Evolutionary conservation across 768 basidiomycete genomes (phyloP).

Genomic region (Clitopilus passeckerianus): DNA sequence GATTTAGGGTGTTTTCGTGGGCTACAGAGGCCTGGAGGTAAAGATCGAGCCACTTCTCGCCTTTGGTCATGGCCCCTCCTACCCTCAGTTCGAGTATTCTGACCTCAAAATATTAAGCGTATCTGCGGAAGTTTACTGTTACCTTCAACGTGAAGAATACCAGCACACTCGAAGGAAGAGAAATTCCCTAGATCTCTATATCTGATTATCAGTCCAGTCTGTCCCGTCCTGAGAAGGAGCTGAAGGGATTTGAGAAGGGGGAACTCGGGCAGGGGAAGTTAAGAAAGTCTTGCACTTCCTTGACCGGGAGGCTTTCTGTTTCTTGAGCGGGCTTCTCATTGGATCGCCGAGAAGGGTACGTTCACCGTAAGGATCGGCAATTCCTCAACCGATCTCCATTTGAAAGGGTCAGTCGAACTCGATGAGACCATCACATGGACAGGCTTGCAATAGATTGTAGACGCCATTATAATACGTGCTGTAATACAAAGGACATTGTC

Average conservation of each 20-base stretch:
- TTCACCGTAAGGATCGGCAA: conserved; percentile 41
- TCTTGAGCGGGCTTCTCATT: conserved; percentile 33
- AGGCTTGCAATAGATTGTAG: conserved; percentile 24
- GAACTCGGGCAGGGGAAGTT: conserved; percentile 37
- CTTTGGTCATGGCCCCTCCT: conserved; percentile 59
- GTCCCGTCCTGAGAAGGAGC: conserved; percentile 39
- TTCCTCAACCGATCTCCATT: conserved; percentile 37
- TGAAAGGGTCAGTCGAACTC: conserved; percentile 30
- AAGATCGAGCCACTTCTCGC: conserved; percentile 42
- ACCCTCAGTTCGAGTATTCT: conserved; percentile 52
- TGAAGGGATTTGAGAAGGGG: conserved; percentile 46
- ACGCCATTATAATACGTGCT: no score
- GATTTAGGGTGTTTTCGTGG: conserved; percentile 41
- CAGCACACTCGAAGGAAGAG: conserved; percentile 37
- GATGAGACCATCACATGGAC: conserved; percentile 32
- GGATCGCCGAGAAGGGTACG: conserved; percentile 44
- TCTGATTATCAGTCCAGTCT: conserved; percentile 36
- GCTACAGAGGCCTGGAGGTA: conserved; percentile 48
- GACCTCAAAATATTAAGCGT: conserved; percentile 28
- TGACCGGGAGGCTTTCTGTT: conserved; percentile 46
- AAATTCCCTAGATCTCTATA: conserved; percentile 45
- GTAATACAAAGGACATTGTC: no score
- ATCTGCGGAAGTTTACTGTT: conserved; percentile 29
- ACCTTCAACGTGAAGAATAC: conserved; percentile 42
- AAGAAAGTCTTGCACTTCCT: conserved; percentile 31